Conservation (phyloP, 441 rosid species). For the Populus tomentosa region DNA sequence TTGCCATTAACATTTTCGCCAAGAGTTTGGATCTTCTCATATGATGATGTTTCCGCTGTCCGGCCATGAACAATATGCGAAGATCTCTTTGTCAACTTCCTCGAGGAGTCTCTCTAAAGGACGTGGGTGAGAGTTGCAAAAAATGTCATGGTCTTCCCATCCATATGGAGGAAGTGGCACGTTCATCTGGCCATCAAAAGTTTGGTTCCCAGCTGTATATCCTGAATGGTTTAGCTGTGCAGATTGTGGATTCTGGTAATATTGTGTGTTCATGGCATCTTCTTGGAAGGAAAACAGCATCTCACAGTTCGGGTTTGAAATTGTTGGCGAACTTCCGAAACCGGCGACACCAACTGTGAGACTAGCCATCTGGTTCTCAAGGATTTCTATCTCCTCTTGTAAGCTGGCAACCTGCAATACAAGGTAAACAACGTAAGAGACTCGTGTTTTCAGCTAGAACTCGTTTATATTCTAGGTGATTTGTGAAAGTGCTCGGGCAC, state of each 20-base stretch:
- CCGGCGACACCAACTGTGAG: constrained; percentile 26
- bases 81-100: constrained; percentile 37
- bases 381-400: constrained; percentile 70
- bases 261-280: constrained; percentile 37
- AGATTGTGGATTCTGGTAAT: constrained; percentile 38
- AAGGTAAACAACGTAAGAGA: background rate
- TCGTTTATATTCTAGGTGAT: background rate
- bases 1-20: background rate
- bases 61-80: constrained; percentile 27
- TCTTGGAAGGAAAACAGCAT: constrained; percentile 21
- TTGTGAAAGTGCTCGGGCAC: background rate
- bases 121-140: constrained; percentile 22
- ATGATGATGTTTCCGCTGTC: constrained; percentile 21
- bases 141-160: constrained; percentile 34
- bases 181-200: constrained; percentile 22
- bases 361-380: constrained; percentile 57
- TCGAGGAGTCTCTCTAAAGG: constrained; percentile 30
- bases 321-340: constrained; percentile 26
- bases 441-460: background rate
- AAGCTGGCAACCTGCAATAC: constrained; percentile 59
- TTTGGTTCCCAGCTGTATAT: constrained; percentile 21
- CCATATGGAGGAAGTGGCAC: constrained; percentile 22
- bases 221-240: constrained; percentile 24
- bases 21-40: constrained; percentile 8
- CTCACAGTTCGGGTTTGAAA: constrained; percentile 21